A percentile compares a stretch with the other conserved stretches of the same genome.
These are phyloP conservation scores for Singerocomus inundabilis DNA, from an alignment of 1,284 basidiomycete species.

Conservation along the genomic window DNA sequence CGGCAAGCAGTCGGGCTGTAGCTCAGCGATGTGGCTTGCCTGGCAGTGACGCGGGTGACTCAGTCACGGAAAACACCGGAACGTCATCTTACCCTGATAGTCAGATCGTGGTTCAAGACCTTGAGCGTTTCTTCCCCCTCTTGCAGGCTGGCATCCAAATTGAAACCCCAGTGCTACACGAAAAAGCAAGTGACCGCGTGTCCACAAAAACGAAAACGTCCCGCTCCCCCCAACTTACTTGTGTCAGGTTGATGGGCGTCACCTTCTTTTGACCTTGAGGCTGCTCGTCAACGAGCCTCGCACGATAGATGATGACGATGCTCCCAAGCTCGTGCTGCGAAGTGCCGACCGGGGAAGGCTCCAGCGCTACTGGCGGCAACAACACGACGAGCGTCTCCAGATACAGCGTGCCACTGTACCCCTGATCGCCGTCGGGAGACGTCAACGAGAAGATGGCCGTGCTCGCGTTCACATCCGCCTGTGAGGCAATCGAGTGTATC, in stretches of 20 bases:
- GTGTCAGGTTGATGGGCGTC: slow-evolving; percentile 72
- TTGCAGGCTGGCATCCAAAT: slow-evolving; percentile 64
- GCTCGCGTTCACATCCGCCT: slow-evolving; percentile 14
- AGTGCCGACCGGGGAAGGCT: slow-evolving; percentile 23
- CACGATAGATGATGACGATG: slow-evolving; percentile 63
- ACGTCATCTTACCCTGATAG: slow-evolving; percentile 48
- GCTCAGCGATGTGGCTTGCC: slow-evolving; percentile 56
- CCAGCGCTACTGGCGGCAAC: slow-evolving; percentile 44
- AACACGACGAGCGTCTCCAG: slow-evolving; percentile 61
- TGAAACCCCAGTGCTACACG: slow-evolving; percentile 77
- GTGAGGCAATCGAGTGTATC: slow-evolving; percentile 38
- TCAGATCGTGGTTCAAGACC: slow-evolving; percentile 57
- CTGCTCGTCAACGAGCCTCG: slow-evolving; percentile 50
- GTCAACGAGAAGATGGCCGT: slow-evolving; percentile 55
- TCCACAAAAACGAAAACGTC: too few relatives aligned
- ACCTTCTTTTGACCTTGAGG: slow-evolving; percentile 38
- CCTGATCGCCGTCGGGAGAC: slow-evolving; percentile 67
- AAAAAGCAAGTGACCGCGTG: too few relatives aligned
- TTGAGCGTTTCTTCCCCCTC: slow-evolving; percentile 41
- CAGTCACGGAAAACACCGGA: background rate
- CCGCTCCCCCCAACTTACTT: too few relatives aligned
- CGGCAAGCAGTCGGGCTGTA: slow-evolving; percentile 49
- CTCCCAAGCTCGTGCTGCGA: slow-evolving; percentile 56
- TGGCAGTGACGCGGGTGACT: slow-evolving; percentile 18
- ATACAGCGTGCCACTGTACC: slow-evolving; percentile 59